Base-by-base conservation (phyloP, 148 eudicot genomes). In the Nyssa sinensis region DNA sequence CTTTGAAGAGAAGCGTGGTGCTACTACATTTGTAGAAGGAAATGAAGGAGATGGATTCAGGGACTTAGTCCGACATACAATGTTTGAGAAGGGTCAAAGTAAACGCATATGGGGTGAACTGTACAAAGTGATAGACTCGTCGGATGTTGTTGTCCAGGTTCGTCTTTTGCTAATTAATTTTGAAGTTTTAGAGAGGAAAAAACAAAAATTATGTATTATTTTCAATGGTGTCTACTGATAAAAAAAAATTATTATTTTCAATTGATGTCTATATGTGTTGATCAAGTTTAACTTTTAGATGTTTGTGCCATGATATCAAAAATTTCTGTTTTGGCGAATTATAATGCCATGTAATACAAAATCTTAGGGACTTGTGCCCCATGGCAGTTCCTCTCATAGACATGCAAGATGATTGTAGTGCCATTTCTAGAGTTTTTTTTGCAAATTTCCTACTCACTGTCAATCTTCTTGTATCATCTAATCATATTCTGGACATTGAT, bases 51-150 rank as follows among this genome's bases (percentile, higher is more conserved):
- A 95, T 88, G 99, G 99, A 51, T 95, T 93, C 70, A 87, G 99
- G 76, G 98, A 92, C 74, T 81, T 93, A 78, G 99, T 91, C 73
- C 85, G 99, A 41, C 98, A 95, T 77, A 89, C 81, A 14, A 89
- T 95, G 98, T 95, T 95, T 80, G 99, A 92, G 81, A 95, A 95
- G 79, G 98, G 99, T 76, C 98, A 95, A 87, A 95, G 99, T 79
- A 95, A 93, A 78, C 96, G 97, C n/a, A 93, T 95, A 83, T 95
- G 99, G 99, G 94, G 99, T 76, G 97, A 95, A 81, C 94, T 95
- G 33, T 90, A 93, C 88, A 92, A 92, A 91, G 96, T 95, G 8
- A 79, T 95, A 53, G 99, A 95, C 78, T 95, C 96, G 28, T 95
- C 97, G 25, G 99, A 95, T 81, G 99, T 92, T 83, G 89, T 95